A percentile compares a stretch with the other conserved stretches of the same genome.
Evolutionary conservation across 345 rosid species (phyloP).

Genomic region (Eucalyptus globulus): DNA sequence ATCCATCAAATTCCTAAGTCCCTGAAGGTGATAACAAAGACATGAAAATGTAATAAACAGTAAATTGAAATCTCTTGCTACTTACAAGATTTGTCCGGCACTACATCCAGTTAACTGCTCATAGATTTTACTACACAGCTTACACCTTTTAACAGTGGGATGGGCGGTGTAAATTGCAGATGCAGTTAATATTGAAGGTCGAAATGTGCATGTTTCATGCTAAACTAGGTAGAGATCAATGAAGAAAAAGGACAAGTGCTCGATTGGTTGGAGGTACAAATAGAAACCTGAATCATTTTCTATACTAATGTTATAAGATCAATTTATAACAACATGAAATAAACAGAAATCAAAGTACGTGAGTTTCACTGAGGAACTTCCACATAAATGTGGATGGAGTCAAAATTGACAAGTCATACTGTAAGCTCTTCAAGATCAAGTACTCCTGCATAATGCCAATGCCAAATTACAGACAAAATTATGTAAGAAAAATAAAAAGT

Average conservation of each 20-base stretch:
- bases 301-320: not conserved
- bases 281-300: not conserved
- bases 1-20: too few relatives aligned
- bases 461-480: not conserved
- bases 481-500: not conserved
- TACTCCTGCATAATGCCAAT: not conserved
- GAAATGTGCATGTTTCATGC: constrained; percentile 42
- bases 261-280: not conserved
- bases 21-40: too few relatives aligned
- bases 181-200: constrained; percentile 51
- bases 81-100: too few relatives aligned
- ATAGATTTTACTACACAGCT: constrained; percentile 29
- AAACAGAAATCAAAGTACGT: not conserved
- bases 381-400: not conserved
- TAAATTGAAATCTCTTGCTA: too few relatives aligned
- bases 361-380: constrained; percentile 13
- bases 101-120: constrained; percentile 13
- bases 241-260: constrained; percentile 35
- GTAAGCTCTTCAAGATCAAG: not conserved
- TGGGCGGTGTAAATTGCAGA: constrained; percentile 68
- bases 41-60: too few relatives aligned
- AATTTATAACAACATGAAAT: not conserved
- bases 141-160: constrained; percentile 17
- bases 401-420: not conserved
- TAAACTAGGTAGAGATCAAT: constrained; percentile 48